Conservation (phyloP, 2,329 filamentous ascomycete genomes). For the Aspergillus proliferans region DNA sequence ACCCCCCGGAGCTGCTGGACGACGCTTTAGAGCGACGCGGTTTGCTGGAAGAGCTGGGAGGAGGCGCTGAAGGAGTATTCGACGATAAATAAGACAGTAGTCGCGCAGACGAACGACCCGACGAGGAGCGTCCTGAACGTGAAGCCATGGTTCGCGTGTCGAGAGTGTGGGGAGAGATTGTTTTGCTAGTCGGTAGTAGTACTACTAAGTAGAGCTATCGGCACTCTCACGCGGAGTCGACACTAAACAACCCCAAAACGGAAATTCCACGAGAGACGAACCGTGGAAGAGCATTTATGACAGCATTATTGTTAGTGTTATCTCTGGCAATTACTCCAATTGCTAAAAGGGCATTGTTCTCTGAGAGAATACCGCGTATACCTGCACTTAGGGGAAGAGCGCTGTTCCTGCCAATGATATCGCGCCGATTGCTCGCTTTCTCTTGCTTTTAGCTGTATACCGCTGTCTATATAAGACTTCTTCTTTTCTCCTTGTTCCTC, state of each 20-base stretch:
- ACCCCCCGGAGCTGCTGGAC: too few relatives aligned
- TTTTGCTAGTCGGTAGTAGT: constrained; percentile 25
- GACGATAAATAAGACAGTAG: constrained; percentile 16
- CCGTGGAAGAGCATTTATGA: too few relatives aligned
- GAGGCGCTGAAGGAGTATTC: too few relatives aligned
- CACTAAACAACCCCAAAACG: too few relatives aligned
- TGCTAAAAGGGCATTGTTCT: not conserved
- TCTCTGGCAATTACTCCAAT: not conserved
- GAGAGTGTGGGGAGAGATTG: too few relatives aligned
- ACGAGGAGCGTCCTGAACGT: too few relatives aligned
- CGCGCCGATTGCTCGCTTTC: not conserved
- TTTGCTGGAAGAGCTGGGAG: constrained; percentile 15
- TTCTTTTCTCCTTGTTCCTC: constrained; percentile 7
- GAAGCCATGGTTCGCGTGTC: too few relatives aligned
- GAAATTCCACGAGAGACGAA: too few relatives aligned
- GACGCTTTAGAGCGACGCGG: constrained; percentile 13
- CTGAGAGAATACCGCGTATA: constrained; percentile 5
- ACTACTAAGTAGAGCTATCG: constrained; percentile 7
- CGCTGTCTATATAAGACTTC: not conserved
- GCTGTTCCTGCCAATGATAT: constrained; percentile 1
- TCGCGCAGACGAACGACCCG: too few relatives aligned
- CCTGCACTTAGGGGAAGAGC: constrained; percentile 19
- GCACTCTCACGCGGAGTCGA: too few relatives aligned
- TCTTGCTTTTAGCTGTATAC: constrained; percentile 1
- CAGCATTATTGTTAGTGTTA: too few relatives aligned